Evolutionary conservation across 2,329 filamentous ascomycete species (phyloP).

Genomic region (Dothistroma septosporum): DNA sequence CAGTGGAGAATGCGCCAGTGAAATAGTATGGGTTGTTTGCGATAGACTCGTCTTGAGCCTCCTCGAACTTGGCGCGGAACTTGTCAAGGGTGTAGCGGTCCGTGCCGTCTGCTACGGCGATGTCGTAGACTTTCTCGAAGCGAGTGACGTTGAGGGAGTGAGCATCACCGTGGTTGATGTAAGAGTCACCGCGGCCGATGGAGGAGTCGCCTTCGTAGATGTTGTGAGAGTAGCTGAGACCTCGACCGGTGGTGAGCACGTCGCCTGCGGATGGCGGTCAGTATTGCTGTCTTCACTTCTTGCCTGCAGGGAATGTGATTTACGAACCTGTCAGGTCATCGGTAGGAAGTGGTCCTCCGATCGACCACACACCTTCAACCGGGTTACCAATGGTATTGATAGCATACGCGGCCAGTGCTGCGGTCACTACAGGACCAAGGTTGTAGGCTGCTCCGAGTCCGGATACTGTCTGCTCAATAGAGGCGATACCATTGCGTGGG

Average conservation of each 20-base stretch:
- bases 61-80: slow-evolving; percentile 24
- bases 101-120: slow-evolving; percentile 18
- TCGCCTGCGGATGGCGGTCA: not conserved
- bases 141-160: slow-evolving; percentile 26
- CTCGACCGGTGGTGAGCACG: slow-evolving; percentile 25
- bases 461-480: slow-evolving; percentile 28
- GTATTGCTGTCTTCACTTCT: no score
- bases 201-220: slow-evolving; percentile 34
- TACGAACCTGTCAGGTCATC: not conserved
- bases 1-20: slow-evolving; percentile 28
- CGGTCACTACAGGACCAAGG: slow-evolving; percentile 29
- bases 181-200: slow-evolving; percentile 25
- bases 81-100: slow-evolving; percentile 26
- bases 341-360: slow-evolving; percentile 26
- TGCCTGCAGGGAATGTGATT: no score
- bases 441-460: slow-evolving; percentile 25
- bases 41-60: slow-evolving; percentile 30
- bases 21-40: slow-evolving; percentile 35
- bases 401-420: slow-evolving; percentile 33
- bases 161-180: slow-evolving; percentile 28
- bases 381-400: slow-evolving; percentile 31
- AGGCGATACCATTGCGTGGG: slow-evolving; percentile 30
- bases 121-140: slow-evolving; percentile 26
- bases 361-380: slow-evolving; percentile 28
- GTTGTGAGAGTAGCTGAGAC: slow-evolving; percentile 31